Conservation (phyloP, 768 basidiomycete genomes). For the Boletus reticulatus region DNA sequence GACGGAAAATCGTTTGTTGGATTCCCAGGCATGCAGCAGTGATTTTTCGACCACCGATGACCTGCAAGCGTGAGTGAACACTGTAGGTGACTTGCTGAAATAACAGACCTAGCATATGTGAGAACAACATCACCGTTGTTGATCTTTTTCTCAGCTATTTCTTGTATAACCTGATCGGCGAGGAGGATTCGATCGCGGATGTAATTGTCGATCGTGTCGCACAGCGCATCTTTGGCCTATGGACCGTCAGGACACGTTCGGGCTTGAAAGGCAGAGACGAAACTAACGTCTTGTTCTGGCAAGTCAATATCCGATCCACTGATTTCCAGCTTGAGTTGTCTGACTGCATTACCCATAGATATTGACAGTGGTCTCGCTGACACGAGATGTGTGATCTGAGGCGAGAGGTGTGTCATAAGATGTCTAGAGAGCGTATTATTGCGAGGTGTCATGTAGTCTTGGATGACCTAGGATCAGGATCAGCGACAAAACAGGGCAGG, state of each 20-base stretch:
- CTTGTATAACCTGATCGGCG: constrained; percentile 91
- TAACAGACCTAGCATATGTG: constrained; percentile 81
- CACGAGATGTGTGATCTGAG: constrained; percentile 89
- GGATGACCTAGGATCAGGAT: constrained; percentile 63
- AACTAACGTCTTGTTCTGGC: constrained; percentile 86
- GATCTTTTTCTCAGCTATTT: constrained; percentile 88
- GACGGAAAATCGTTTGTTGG: constrained; percentile 81
- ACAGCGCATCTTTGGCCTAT: constrained; percentile 85
- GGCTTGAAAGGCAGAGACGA: not conserved
- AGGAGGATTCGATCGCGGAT: constrained; percentile 91
- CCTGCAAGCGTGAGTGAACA: constrained; percentile 38
- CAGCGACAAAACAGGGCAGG: not conserved
- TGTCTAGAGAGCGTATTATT: constrained; percentile 88
- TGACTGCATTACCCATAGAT: constrained; percentile 92
- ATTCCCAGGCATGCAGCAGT: constrained; percentile 69
- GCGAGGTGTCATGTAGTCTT: constrained; percentile 84
- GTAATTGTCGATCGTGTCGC: constrained; percentile 86
- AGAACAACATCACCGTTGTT: constrained; percentile 91
- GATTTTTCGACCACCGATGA: constrained; percentile 95
- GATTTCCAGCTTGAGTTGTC: constrained; percentile 94
- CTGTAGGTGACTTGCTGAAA: not conserved
- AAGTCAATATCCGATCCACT: constrained; percentile 89
- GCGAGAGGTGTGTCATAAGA: constrained; percentile 87
- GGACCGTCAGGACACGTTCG: constrained; percentile 1
- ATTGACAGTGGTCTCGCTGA: constrained; percentile 88